Conservation (phyloP, 805 yeast genomes). For the Saturnispora ahearnii region DNA sequence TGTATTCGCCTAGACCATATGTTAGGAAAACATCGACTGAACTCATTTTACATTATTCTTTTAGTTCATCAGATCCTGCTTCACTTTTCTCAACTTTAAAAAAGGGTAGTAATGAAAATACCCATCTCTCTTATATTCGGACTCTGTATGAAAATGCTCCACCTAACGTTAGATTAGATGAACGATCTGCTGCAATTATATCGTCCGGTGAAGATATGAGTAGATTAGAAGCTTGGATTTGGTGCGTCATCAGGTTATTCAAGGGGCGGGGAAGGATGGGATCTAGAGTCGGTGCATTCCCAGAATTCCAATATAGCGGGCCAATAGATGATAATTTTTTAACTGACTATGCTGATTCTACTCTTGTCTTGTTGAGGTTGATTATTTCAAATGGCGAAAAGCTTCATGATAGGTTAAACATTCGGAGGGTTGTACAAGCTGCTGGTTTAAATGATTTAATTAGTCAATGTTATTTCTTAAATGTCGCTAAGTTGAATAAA, state of each 20-base stretch:
- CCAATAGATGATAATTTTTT: constrained; percentile 53
- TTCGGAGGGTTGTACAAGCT: constrained; percentile 36
- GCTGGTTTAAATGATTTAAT: constrained; percentile 35
- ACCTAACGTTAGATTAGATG: constrained; percentile 18
- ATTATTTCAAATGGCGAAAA: constrained; percentile 33
- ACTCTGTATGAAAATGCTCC: constrained; percentile 18
- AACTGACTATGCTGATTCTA: constrained; percentile 43
- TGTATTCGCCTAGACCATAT: constrained; percentile 68
- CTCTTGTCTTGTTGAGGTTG: constrained; percentile 42
- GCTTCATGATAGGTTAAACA: constrained; percentile 36
- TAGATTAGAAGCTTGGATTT: constrained; percentile 29
- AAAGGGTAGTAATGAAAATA: constrained; percentile 26
- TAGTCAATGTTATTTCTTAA: constrained; percentile 30
- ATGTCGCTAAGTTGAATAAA: constrained; percentile 34
- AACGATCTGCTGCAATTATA: constrained; percentile 21
- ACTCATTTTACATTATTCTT: constrained; percentile 48
- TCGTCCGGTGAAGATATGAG: constrained; percentile 19
- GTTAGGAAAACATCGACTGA: constrained; percentile 83
- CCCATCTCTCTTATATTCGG: constrained; percentile 25
- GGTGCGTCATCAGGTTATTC: constrained; percentile 24
- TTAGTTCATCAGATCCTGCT: constrained; percentile 19
- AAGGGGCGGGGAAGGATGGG: constrained; percentile 82
- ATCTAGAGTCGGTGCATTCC: constrained; percentile 86
- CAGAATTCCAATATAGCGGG: constrained; percentile 54
- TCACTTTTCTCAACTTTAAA: constrained; percentile 20